Conservation (phyloP, 768 basidiomycete species). For the Termitomyces sp. region DNA sequence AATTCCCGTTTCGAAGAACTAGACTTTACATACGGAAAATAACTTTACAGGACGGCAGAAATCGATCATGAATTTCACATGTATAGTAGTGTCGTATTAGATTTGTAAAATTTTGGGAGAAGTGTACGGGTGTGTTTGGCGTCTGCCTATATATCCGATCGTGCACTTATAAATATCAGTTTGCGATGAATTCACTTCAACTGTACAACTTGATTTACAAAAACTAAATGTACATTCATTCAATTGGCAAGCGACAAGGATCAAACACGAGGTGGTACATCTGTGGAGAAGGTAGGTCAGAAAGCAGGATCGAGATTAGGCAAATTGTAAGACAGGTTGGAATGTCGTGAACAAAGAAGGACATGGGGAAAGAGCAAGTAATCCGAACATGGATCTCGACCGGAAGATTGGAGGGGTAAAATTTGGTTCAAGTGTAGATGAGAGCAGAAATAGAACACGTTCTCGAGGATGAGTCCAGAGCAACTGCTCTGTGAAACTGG, state of each 20-base stretch:
- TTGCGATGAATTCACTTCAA: background rate
- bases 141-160: too few species aligned
- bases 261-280: too few species aligned
- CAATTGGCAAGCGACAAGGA: too few species aligned
- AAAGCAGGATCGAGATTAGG: too few species aligned
- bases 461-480: background rate
- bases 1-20: slow-evolving; percentile 19
- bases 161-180: too few species aligned
- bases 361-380: too few species aligned
- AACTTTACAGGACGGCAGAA: background rate
- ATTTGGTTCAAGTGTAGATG: too few species aligned
- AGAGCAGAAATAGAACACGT: background rate
- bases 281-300: too few species aligned
- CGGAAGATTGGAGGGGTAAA: too few species aligned
- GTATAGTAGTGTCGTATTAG: background rate
- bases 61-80: background rate
- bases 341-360: background rate
- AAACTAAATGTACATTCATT: too few species aligned
- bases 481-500: background rate
- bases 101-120: background rate
- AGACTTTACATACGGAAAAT: background rate
- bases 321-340: too few species aligned
- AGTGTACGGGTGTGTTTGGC: background rate
- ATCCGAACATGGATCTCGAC: too few species aligned
- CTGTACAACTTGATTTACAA: background rate